These are phyloP conservation scores for Claviceps arundinis DNA, from an alignment of 2,329 filamentous ascomycete species.

Conservation along the genomic window DNA sequence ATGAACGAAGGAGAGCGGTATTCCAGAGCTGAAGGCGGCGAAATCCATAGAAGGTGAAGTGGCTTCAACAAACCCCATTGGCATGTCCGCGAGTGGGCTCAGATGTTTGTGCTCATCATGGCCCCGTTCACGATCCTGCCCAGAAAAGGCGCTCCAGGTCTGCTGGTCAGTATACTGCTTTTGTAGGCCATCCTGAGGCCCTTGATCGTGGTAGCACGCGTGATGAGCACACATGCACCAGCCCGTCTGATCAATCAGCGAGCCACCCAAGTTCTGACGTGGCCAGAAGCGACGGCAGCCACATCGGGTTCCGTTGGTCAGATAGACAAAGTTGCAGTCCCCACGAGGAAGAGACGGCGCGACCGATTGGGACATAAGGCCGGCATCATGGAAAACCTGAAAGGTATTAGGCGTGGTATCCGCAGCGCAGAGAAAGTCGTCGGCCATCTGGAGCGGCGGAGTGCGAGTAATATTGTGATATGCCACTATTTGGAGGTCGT, in stretches of 20 bases:
- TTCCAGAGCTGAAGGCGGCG: constrained; percentile 19
- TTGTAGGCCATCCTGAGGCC: constrained; percentile 10
- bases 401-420: constrained; percentile 34
- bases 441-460: constrained; percentile 30
- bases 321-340: constrained; percentile 44
- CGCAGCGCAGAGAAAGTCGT: constrained; percentile 32
- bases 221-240: constrained; percentile 53
- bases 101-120: constrained; percentile 34
- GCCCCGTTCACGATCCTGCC: constrained; percentile 41
- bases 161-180: constrained; percentile 11
- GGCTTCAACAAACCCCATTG: constrained; percentile 24
- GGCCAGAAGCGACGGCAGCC: constrained; percentile 51
- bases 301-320: constrained; percentile 38
- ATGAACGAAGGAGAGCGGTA: constrained; percentile 22
- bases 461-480: neutral
- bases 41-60: constrained; percentile 27
- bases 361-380: constrained; percentile 13
- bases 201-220: constrained; percentile 47
- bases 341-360: constrained; percentile 33
- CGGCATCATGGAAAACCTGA: constrained; percentile 40
- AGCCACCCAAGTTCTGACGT: constrained; percentile 22
- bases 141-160: constrained; percentile 11
- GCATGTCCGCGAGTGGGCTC: constrained; percentile 38
- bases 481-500: neutral
- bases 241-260: constrained; percentile 28